Conservation (phyloP, 768 basidiomycete species). For the Russula lepida region DNA sequence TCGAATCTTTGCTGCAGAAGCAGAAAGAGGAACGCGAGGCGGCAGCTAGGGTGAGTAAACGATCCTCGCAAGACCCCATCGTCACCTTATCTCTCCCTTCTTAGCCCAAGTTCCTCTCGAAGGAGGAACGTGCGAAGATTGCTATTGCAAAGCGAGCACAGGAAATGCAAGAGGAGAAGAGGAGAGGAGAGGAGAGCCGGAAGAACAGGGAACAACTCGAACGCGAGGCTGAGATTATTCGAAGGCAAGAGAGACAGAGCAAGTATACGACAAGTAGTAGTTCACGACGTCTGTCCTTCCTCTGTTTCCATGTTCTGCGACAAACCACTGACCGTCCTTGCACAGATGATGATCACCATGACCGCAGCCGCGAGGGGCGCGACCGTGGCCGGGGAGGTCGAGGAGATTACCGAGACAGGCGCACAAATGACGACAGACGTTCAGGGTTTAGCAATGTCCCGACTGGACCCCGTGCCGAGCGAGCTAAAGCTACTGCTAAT, state of each 20-base stretch:
- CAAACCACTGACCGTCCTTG: conserved; percentile 8
- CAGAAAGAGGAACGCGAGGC: conserved; percentile 87
- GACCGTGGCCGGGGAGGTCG: conserved; percentile 22
- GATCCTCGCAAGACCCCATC: neutral
- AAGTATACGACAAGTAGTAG: conserved; percentile 33
- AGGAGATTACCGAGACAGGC: conserved; percentile 36
- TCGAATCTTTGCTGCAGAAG: conserved; percentile 77
- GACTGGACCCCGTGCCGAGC: conserved; percentile 76
- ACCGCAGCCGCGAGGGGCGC: conserved; percentile 22
- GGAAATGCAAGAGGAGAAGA: conserved; percentile 70
- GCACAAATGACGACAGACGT: conserved; percentile 25
- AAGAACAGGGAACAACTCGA: conserved; percentile 67
- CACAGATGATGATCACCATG: conserved; percentile 34
- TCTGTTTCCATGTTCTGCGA: neutral
- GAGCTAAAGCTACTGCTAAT: conserved; percentile 37
- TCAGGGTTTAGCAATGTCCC: conserved; percentile 60
- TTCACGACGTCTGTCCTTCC: conserved; percentile 34
- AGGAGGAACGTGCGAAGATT: conserved; percentile 81
- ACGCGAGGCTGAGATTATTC: conserved; percentile 58
- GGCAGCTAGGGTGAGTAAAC: conserved; percentile 65
- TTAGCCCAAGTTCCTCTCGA: conserved; percentile 90
- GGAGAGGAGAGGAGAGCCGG: conserved; percentile 51
- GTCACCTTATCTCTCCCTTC: conserved; percentile 6
- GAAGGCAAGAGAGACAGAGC: conserved; percentile 39
- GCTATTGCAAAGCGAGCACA: conserved; percentile 82